Percentiles rank a stretch among this genome's conserved stretches.
Evolutionary conservation across 169 alveolate genomes (phyloP).

Genomic region (Sarcocystis neurona): DNA sequence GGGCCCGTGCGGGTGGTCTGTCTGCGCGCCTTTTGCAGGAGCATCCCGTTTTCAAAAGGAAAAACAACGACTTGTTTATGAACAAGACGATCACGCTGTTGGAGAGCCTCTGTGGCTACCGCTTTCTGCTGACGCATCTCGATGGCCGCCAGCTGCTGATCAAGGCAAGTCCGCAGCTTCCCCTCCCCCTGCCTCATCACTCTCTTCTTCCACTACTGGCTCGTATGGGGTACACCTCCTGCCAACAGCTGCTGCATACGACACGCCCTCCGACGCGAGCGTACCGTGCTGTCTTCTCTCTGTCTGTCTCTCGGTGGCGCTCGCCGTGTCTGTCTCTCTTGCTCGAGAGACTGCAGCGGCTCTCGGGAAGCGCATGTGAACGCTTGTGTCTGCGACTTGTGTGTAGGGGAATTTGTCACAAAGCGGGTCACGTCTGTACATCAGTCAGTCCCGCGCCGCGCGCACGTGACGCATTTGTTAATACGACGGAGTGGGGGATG

Average conservation of each 20-base stretch:
- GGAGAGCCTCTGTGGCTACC: constrained; percentile 95
- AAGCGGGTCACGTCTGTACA: too few species aligned
- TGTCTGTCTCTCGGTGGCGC: background rate
- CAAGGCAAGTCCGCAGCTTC: too few species aligned
- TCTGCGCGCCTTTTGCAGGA: too few species aligned
- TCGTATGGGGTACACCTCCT: background rate
- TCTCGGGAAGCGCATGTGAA: too few species aligned
- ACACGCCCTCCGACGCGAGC: background rate
- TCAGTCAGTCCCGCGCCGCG: too few species aligned
- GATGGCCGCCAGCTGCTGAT: constrained; percentile 90
- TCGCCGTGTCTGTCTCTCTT: too few species aligned
- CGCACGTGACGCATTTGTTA: too few species aligned
- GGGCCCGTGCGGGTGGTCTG: too few species aligned
- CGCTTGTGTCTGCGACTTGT: too few species aligned
- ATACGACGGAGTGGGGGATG: too few species aligned
- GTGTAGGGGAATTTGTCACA: too few species aligned
- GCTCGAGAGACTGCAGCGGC: too few species aligned
- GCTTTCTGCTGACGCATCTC: constrained; percentile 89
- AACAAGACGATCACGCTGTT: constrained; percentile 86
- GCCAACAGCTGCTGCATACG: background rate
- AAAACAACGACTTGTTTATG: constrained; percentile 93
- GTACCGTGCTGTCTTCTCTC: background rate
- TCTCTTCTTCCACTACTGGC: background rate
- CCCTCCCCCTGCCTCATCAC: constrained; percentile 56
- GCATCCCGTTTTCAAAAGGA: constrained; percentile 90